A percentile compares a stretch with the other conserved stretches of the same genome.
These are phyloP conservation scores for Plasmodium falciparum DNA, from an alignment of 169 alveolate species.

Conservation along the genomic window DNA sequence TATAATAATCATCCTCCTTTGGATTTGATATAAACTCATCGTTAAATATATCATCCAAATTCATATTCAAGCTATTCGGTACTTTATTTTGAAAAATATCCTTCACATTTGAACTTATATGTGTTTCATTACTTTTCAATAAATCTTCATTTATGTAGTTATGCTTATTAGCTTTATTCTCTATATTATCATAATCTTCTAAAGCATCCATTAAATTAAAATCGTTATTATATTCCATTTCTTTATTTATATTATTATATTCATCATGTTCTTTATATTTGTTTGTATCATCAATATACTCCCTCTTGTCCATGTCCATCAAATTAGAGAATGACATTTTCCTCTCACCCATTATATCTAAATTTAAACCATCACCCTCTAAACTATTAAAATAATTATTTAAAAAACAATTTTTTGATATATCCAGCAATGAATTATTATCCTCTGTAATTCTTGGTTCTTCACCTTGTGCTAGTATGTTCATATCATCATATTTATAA, in stretches of 20 bases:
- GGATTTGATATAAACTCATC: too few species aligned
- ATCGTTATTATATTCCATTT: not conserved
- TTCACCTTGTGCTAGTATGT: not conserved
- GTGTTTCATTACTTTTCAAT: too few species aligned
- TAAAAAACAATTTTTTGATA: conserved; percentile 54
- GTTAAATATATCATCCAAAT: too few species aligned
- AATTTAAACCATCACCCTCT: conserved; percentile 10
- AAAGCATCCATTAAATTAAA: too few species aligned
- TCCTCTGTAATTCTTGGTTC: conserved; percentile 1
- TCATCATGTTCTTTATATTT: not conserved
- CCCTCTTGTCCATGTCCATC: not conserved
- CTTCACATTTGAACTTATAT: not conserved
- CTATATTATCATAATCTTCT: too few species aligned
- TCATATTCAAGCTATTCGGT: too few species aligned
- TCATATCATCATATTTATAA: not conserved
- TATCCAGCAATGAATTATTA: conserved; percentile 20
- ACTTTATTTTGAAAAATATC: not conserved
- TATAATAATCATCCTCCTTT: too few species aligned
- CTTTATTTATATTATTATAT: not conserved
- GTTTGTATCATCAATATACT: not conserved
- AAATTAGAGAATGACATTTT: not conserved
- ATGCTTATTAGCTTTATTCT: too few species aligned
- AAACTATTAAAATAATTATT: conserved; percentile 55
- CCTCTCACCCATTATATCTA: not conserved
- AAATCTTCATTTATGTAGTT: too few species aligned